These are phyloP conservation scores for Blastocrithidia nonstop DNA, from an alignment of 208 protist genomes.

Conservation along the genomic window DNA sequence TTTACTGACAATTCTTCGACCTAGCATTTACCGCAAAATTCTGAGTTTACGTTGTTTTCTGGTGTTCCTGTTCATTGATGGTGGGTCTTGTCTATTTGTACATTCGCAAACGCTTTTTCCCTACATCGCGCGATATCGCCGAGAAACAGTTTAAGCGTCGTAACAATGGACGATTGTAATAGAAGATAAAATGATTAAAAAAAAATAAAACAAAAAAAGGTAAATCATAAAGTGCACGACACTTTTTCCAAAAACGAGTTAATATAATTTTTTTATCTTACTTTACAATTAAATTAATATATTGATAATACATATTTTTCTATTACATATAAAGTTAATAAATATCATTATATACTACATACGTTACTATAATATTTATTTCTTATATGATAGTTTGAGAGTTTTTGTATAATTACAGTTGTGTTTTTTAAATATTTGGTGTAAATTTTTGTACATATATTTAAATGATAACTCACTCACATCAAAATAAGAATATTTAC, in stretches of 20 bases:
- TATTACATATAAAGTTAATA: background rate
- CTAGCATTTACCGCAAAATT: constrained; percentile 43
- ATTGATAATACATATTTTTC: background rate
- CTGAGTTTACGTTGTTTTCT: constrained; percentile 64
- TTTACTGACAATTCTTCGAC: constrained; percentile 64
- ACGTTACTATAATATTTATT: background rate
- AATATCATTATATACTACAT: constrained; percentile 1
- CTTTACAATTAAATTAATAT: background rate
- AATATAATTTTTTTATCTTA: background rate
- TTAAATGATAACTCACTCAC: background rate
- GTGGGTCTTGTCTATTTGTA: constrained; percentile 33
- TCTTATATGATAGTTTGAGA: too few relatives aligned
- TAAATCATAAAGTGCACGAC: background rate
- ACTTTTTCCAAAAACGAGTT: background rate
- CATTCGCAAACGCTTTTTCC: constrained; percentile 37
- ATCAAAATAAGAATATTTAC: background rate
- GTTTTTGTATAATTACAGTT: too few relatives aligned
- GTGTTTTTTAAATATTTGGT: too few relatives aligned
- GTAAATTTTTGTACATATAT: background rate
- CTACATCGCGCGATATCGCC: constrained; percentile 41
- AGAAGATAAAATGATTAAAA: too few relatives aligned
- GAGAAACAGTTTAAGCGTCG: constrained; percentile 20
- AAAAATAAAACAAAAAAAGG: constrained; percentile 2
- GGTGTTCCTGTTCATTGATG: constrained; percentile 20
- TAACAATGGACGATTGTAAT: constrained; percentile 3